Evolutionary conservation across 2,329 filamentous ascomycete genomes (phyloP), one percentile per base, ranked within the genome.

Genomic region (Phoma sp.): DNA sequence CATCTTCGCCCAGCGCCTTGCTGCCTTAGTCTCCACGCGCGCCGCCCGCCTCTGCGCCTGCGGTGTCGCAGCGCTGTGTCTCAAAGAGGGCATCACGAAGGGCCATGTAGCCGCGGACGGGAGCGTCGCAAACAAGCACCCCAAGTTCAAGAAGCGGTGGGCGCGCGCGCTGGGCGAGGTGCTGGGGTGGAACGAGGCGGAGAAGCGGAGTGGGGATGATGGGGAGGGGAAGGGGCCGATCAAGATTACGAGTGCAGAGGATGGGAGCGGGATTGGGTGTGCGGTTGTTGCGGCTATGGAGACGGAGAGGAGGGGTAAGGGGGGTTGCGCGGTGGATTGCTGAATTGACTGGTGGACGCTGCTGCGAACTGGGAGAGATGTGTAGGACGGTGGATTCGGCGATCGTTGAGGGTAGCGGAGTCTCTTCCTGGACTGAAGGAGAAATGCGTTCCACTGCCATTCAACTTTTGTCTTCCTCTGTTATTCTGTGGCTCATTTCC

Each of bases 181-280:
- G 7, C 45, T 77, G 29, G 73, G 67, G 8, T 76, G 72, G 75
- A 36, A 29, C 6, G 44, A 53, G 27, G 33, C 27, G 27, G 27
- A 29, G 6, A 29, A 9, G 27, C 18, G 18, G 18, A 18, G 18
- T 18, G 9, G 27, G 35, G 60, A 64, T 5, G 52, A 61, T 22
- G 49, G 43, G 48, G 49, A 52, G 61, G 57, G 60, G 1, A 65
- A 69, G 36, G 72, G 71, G 45, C 71, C 70, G 1, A 76, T 78
- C 45, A 62, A 59, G 37, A 66, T 78, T 47, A 76, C 72, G 13
- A 68, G 62, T 56, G 76, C 75, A 1, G 75, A 77, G 50, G 76
- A 78, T 62, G 76, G 76, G 30, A 71, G 67, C 45, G 76, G 76
- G 4, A 62, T 78, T 47, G 76, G 75, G 6, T 75, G 74, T 46